These are phyloP conservation scores for Boechera stricta DNA, from an alignment of 345 rosid species.

Conservation along the genomic window DNA sequence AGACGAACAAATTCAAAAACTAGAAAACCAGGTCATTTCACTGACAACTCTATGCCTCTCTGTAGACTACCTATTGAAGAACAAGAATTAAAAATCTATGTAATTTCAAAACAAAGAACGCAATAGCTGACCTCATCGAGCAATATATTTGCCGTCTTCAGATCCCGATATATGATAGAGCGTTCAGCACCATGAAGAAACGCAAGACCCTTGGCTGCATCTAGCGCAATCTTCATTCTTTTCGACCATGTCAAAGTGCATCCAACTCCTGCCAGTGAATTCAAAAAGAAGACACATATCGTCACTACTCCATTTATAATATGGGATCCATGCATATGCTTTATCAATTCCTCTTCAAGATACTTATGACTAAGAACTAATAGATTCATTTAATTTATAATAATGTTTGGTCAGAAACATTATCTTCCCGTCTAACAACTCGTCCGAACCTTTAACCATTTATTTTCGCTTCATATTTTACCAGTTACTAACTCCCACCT, in stretches of 20 bases:
- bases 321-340: background rate
- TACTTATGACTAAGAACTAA: background rate
- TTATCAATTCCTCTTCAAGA: background rate
- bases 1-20: background rate
- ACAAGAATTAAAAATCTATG: background rate
- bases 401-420: background rate
- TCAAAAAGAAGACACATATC: conserved; percentile 16
- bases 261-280: conserved; percentile 71
- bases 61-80: conserved; percentile 3
- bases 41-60: background rate
- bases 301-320: conserved; percentile 13
- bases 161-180: conserved; percentile 91
- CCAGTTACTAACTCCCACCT: background rate
- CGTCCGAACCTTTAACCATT: too few species aligned
- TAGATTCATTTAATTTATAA: background rate
- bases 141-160: conserved; percentile 96
- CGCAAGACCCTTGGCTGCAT: conserved; percentile 95
- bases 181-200: conserved; percentile 94
- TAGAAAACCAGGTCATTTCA: conserved; percentile 11
- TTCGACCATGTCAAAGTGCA: conserved; percentile 89
- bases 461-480: background rate
- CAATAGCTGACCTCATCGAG: conserved; percentile 67
- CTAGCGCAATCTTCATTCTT: conserved; percentile 92
- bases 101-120: conserved; percentile 7
- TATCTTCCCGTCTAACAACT: background rate